These are phyloP conservation scores for Pichia sp. DNA, from an alignment of 1,139 yeast species.

Conservation along the genomic window DNA sequence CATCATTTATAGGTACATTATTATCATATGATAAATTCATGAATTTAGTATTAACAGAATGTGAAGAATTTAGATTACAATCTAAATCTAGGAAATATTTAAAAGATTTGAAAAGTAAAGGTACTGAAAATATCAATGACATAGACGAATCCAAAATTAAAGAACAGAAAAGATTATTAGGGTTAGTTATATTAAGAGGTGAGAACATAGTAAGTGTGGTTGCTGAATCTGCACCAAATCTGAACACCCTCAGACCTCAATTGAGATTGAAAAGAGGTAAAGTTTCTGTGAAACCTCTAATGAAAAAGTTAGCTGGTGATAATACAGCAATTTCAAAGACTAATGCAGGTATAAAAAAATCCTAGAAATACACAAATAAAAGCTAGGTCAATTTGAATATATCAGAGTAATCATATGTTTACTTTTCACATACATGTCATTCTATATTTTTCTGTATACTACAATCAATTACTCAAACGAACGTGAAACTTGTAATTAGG, in stretches of 20 bases:
- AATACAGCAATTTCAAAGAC: constrained; percentile 2
- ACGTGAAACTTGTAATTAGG: neutral
- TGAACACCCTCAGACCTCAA: constrained; percentile 23
- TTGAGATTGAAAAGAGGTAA: constrained; percentile 28
- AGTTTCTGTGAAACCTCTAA: constrained; percentile 27
- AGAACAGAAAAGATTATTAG: constrained; percentile 67
- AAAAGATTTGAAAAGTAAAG: constrained; percentile 29
- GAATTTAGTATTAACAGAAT: constrained; percentile 78
- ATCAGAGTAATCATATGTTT: too few relatives aligned
- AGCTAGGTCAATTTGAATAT: too few relatives aligned
- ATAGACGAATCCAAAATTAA: constrained; percentile 31
- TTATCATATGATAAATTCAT: constrained; percentile 86
- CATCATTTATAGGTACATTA: constrained; percentile 72
- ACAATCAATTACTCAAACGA: neutral
- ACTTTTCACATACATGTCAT: neutral
- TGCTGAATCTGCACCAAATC: constrained; percentile 68
- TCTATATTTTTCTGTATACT: neutral
- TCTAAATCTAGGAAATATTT: constrained; percentile 46
- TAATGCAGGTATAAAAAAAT: constrained; percentile 11
- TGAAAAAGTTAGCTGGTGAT: constrained; percentile 18
- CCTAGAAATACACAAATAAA: neutral
- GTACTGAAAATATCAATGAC: neutral
- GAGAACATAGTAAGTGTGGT: constrained; percentile 81
- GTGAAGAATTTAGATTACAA: constrained; percentile 77
- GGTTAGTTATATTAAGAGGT: constrained; percentile 80